phyloP scores from a whole-genome alignment of 257 asterid genomes.

The Anisodus acutangulus region DNA sequence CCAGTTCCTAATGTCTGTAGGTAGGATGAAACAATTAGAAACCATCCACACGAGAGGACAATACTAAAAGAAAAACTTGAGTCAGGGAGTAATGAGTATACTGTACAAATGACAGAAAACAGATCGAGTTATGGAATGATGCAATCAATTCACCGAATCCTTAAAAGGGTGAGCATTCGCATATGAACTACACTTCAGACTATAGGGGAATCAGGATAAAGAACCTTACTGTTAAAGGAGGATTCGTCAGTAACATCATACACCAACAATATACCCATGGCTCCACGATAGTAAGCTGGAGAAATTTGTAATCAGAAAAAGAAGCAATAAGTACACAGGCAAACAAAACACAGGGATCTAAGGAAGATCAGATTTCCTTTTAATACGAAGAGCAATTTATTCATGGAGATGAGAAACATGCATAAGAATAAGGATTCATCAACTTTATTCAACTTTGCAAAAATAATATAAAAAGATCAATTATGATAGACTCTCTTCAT shows the following conservation, averaged over 20 bases:
- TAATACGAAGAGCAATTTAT: neutral
- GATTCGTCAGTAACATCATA: constrained; percentile 54
- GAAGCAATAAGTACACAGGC: neutral
- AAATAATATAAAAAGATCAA: neutral
- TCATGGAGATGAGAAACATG: neutral
- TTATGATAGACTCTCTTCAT: neutral
- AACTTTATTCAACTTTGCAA: neutral
- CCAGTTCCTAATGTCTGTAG: constrained; percentile 53
- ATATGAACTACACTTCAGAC: neutral
- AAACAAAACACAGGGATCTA: neutral
- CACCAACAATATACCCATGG: constrained; percentile 56
- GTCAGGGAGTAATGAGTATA: neutral
- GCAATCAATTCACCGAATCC: neutral
- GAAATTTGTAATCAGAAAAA: constrained; percentile 19
- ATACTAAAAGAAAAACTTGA: neutral
- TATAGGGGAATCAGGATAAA: constrained; percentile 18
- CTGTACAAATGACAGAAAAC: neutral
- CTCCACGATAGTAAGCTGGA: constrained; percentile 57
- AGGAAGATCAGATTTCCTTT: neutral
- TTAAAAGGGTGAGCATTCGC: neutral
- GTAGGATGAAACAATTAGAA: constrained; percentile 12
- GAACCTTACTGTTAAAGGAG: constrained; percentile 51
- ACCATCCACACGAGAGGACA: neutral
- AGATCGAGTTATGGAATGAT: neutral
- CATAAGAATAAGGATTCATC: neutral